Conservation (phyloP, 1,284 basidiomycete genomes). For the Trametes polyzona region DNA sequence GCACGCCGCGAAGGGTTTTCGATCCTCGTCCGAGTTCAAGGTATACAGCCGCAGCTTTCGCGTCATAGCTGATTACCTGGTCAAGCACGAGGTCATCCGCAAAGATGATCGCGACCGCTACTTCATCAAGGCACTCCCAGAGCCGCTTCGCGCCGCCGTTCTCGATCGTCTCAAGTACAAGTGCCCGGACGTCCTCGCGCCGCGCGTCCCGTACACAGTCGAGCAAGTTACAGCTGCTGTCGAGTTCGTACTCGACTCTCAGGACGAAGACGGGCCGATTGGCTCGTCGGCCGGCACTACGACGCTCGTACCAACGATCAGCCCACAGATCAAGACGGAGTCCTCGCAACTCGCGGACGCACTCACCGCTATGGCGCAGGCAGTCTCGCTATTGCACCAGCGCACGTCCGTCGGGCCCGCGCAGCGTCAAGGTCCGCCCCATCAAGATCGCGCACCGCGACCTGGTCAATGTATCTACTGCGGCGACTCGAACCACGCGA, state of each 20-base stretch:
- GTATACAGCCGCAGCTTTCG: conserved; percentile 8
- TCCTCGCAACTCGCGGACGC: background rate
- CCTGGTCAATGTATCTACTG: conserved; percentile 6
- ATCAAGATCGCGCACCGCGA: background rate
- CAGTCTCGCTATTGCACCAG: background rate
- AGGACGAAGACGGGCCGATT: background rate
- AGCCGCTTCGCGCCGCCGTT: background rate
- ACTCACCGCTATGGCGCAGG: background rate
- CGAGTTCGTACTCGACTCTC: background rate
- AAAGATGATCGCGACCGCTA: conserved; percentile 5
- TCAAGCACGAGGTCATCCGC: too few species aligned
- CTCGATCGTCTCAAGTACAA: conserved; percentile 3
- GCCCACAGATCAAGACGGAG: background rate
- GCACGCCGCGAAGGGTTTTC: background rate
- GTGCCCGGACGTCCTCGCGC: background rate
- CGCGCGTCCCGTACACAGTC: background rate
- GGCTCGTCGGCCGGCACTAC: background rate
- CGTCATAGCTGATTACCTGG: background rate
- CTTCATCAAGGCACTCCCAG: conserved; percentile 7
- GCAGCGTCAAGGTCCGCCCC: background rate
- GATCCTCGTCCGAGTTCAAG: background rate
- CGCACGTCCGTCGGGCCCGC: background rate
- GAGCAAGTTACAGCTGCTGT: conserved; percentile 4
- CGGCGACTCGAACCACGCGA: background rate
- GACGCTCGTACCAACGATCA: too few species aligned